These are phyloP conservation scores for Laguncularia racemosa DNA, from an alignment of 345 rosid genomes.

Conservation along the genomic window DNA sequence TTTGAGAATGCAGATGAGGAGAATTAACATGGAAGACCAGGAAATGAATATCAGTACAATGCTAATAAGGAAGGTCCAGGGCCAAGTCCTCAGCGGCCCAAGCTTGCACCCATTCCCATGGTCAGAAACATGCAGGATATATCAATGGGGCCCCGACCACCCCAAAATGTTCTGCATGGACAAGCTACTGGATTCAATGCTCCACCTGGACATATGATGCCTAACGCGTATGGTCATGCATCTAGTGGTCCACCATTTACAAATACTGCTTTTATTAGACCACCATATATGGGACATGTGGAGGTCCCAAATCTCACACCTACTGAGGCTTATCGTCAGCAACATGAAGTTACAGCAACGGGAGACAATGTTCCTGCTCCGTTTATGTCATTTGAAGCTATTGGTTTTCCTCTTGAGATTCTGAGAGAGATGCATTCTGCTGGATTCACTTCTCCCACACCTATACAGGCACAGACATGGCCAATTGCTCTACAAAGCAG, in stretches of 20 bases:
- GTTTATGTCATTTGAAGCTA: too few species aligned
- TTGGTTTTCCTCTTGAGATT: too few species aligned
- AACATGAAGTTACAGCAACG: slow-evolving; percentile 84
- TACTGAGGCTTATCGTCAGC: slow-evolving; percentile 62
- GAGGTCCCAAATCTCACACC: slow-evolving; percentile 48
- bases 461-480: too few species aligned
- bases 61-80: slow-evolving; percentile 48
- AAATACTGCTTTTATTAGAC: slow-evolving; percentile 34
- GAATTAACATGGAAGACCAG: slow-evolving; percentile 44
- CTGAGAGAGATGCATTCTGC: too few species aligned
- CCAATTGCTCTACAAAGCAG: slow-evolving; percentile 70
- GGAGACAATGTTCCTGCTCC: too few species aligned
- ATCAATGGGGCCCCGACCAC: slow-evolving; percentile 34
- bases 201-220: slow-evolving; percentile 38
- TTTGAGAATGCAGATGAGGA: slow-evolving; percentile 41
- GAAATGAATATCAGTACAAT: slow-evolving; percentile 44
- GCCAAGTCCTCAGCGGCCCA: slow-evolving; percentile 48
- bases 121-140: slow-evolving; percentile 47
- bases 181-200: too few species aligned
- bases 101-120: slow-evolving; percentile 45
- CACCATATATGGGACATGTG: slow-evolving; percentile 37
- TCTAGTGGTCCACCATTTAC: slow-evolving; percentile 36
- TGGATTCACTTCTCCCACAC: too few species aligned
- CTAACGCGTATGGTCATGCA: slow-evolving; percentile 36
- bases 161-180: slow-evolving; percentile 37